These are phyloP conservation scores for Penicillium glabrum DNA, from an alignment of 2,329 filamentous ascomycete species.

Conservation along the genomic window DNA sequence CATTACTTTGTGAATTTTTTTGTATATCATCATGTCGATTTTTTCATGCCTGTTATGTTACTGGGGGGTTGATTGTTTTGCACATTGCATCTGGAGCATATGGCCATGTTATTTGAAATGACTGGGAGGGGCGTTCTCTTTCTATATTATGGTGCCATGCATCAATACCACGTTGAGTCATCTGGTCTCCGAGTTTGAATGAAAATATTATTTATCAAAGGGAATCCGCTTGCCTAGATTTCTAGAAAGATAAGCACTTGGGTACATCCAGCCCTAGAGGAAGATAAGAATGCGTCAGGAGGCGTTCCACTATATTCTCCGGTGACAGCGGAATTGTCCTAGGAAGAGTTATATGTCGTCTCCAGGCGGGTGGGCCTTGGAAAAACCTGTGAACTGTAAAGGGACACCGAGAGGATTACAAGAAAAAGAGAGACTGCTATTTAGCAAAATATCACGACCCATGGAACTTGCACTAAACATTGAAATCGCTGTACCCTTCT, in stretches of 20 bases:
- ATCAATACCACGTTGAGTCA: neutral
- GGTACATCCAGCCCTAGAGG: neutral
- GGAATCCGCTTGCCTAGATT: neutral
- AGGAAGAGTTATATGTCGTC: neutral
- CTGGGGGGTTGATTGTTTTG: neutral
- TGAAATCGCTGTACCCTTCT: conserved; percentile 15
- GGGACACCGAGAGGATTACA: neutral
- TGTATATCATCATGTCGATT: neutral
- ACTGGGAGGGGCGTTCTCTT: neutral
- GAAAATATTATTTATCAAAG: neutral
- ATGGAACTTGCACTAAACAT: conserved; percentile 8
- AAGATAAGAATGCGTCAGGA: neutral
- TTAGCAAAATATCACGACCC: conserved; percentile 14
- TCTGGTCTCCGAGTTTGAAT: neutral
- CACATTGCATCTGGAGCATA: neutral
- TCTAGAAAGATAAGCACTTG: neutral
- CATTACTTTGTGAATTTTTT: neutral
- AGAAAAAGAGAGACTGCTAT: conserved; percentile 7
- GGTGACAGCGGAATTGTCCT: neutral
- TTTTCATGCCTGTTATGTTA: neutral
- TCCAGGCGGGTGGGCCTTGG: neutral
- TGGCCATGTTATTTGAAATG: neutral
- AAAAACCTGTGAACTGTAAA: neutral
- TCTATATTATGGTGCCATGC: neutral
- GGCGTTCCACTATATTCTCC: neutral